Evolutionary conservation across 2,329 filamentous ascomycete species (phyloP).

Genomic region (Cercospora brassicicola): DNA sequence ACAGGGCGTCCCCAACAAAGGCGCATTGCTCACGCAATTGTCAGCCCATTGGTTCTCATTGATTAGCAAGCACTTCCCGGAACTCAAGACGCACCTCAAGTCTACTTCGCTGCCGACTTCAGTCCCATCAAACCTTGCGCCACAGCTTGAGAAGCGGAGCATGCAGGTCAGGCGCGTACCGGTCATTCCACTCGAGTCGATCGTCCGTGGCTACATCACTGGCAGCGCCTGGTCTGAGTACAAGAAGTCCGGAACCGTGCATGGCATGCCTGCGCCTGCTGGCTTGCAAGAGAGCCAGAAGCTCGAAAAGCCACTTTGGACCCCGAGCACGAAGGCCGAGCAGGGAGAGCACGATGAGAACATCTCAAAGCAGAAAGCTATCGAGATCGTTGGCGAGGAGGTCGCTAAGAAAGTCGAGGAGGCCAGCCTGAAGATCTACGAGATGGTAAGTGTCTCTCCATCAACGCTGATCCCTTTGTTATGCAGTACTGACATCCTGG

Average conservation of each 20-base stretch:
- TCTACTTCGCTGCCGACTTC: conserved; percentile 56
- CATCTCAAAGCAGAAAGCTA: conserved; percentile 68
- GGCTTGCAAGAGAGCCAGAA: conserved; percentile 71
- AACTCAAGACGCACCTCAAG: conserved; percentile 64
- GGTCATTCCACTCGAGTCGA: conserved; percentile 77
- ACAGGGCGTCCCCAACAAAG: conserved; percentile 68
- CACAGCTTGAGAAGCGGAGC: conserved; percentile 58
- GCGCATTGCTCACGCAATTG: conserved; percentile 65
- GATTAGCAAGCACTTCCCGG: conserved; percentile 57
- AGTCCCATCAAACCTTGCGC: conserved; percentile 43
- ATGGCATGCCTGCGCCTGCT: conserved; percentile 68
- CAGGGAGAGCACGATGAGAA: conserved; percentile 80
- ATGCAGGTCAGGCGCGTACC: conserved; percentile 76
- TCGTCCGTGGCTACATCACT: conserved; percentile 87
- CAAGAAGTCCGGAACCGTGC: conserved; percentile 70
- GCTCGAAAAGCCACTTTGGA: conserved; percentile 70
- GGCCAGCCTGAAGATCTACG: conserved; percentile 65
- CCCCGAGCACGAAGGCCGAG: conserved; percentile 83
- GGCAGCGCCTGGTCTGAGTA: conserved; percentile 84
- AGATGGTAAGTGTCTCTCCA: conserved; percentile 43
- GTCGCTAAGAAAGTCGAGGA: conserved; percentile 66
- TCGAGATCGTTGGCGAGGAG: conserved; percentile 62
- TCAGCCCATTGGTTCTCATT: conserved; percentile 68
- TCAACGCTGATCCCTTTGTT: neutral
- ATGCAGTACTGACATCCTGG: neutral